Evolutionary conservation across 176 grass and related monocot genomes (phyloP).

Genomic region (Alloteropsis semialata): DNA sequence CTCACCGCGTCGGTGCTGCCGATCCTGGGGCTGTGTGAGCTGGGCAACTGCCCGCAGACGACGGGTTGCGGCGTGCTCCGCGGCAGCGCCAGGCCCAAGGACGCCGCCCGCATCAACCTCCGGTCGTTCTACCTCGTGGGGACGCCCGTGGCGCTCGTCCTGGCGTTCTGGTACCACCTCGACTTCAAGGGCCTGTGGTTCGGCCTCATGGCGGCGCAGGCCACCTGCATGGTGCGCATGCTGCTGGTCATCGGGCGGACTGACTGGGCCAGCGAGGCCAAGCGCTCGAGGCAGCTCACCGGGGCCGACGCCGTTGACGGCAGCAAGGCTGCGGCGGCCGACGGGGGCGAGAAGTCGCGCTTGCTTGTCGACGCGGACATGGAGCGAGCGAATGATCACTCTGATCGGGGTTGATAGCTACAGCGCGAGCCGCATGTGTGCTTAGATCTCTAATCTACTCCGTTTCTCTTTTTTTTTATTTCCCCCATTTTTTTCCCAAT

Average conservation of each 20-base stretch:
- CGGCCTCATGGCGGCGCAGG: constrained; percentile 73
- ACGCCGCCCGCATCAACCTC: constrained; percentile 78
- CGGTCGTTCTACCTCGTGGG: constrained; percentile 78
- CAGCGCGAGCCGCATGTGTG: constrained; percentile 7
- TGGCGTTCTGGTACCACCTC: constrained; percentile 54
- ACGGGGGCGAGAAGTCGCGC: constrained; percentile 28
- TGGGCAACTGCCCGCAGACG: constrained; percentile 91
- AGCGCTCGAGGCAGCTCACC: constrained; percentile 59
- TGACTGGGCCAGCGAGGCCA: constrained; percentile 64
- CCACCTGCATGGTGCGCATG: constrained; percentile 77
- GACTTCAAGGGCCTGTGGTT: constrained; percentile 85
- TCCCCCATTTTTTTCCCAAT: neutral
- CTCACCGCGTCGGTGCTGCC: constrained; percentile 76
- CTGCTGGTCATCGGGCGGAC: constrained; percentile 47
- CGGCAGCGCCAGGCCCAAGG: constrained; percentile 78
- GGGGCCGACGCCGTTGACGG: neutral
- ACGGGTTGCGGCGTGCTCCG: constrained; percentile 80
- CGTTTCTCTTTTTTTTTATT: neutral
- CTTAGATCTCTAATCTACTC: constrained; percentile 2
- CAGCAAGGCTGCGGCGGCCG: constrained; percentile 8
- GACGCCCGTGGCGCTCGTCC: constrained; percentile 67
- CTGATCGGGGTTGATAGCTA: constrained; percentile 42
- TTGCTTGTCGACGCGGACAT: constrained; percentile 19
- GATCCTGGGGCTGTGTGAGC: constrained; percentile 71
- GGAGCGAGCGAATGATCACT: neutral